Evolutionary conservation across 495 filamentous ascomycete genomes (phyloP), one percentile per base, ranked within the genome.

Genomic region (Hypoxylon crocopeplum): DNA sequence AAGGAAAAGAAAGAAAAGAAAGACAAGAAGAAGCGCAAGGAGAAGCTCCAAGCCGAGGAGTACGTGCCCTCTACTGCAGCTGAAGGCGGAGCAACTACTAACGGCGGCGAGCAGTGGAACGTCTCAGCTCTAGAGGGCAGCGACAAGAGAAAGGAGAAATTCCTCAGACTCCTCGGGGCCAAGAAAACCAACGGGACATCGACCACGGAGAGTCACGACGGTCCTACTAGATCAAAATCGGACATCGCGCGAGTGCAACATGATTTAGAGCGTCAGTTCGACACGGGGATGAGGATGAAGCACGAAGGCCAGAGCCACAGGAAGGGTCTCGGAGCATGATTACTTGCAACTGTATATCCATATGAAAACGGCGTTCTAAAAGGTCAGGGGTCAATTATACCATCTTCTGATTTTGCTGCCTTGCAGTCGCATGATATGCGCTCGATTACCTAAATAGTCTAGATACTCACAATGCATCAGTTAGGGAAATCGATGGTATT

Each of bases 231-330:
- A 7, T 64, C 63, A 21, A 68, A 62, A 30, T 50, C 69, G 39
- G 65, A 80, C 40, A 66, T 77, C 19, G 69, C 67, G 21, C 66
- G 72, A 42, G 71, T 80, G 17, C 77, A 85, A 41, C 70, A 73
- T 25, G 84, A 86, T 39, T 72, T 87, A 8, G 82, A 86, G 65
- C 78, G 74, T 47, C 84, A 86, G 59, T 86, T 82, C 51, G 74
- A 82, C 32, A 69, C 71, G 3, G 80, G 84, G n/a, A 81, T 85
- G 56, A 75, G 71, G 50, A 78, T 82, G 74, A 86, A 86, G 72
- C 75, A 80, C 24, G 83, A 83, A 46, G 64, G 70, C 2, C 75
- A 75, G 7, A 74, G 74, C 1, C 80, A 82, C 60, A 75, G 75
- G 53, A 75, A 72, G 32, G 84, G 84, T 0, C 71, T 86, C 30